A percentile compares a stretch with the other conserved stretches of the same genome.
Conservation (phyloP, 345 rosid species). For the Brassica cretica region DNA sequence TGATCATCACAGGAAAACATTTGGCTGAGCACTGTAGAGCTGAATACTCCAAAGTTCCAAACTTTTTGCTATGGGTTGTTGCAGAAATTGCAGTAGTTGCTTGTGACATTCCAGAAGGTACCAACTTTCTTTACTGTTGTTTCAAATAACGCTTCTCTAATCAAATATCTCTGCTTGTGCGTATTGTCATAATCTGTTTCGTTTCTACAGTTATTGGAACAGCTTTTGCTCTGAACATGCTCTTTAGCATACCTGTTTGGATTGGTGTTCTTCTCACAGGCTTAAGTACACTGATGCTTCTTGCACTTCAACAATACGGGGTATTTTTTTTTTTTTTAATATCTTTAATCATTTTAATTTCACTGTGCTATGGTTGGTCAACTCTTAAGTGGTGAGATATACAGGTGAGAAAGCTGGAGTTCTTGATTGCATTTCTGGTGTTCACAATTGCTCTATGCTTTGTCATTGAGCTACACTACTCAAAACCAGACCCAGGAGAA, state of each 20-base stretch:
- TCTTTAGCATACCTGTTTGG: slow-evolving; percentile 85
- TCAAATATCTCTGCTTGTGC: background rate
- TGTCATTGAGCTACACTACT: slow-evolving; percentile 71
- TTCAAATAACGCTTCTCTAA: background rate
- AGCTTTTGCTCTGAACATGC: slow-evolving; percentile 96
- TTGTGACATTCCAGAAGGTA: slow-evolving; percentile 97
- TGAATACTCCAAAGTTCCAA: slow-evolving; percentile 75
- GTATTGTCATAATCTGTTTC: background rate
- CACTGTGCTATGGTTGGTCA: background rate
- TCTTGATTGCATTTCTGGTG: slow-evolving; percentile 79
- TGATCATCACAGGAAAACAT: slow-evolving; percentile 64
- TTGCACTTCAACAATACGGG: slow-evolving; percentile 89
- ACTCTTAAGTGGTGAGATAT: slow-evolving; percentile 13
- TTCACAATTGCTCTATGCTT: slow-evolving; percentile 88
- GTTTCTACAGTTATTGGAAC: slow-evolving; percentile 76
- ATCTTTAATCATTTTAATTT: background rate
- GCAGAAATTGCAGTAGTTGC: slow-evolving; percentile 94
- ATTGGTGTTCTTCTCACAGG: slow-evolving; percentile 93
- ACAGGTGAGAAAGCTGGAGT: slow-evolving; percentile 89
- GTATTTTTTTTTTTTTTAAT: slow-evolving; percentile 26
- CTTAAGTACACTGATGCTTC: slow-evolving; percentile 79
- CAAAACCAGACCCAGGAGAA: slow-evolving; percentile 73
- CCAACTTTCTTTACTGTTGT: slow-evolving; percentile 16
- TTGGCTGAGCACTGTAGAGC: slow-evolving; percentile 88
- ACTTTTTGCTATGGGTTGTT: slow-evolving; percentile 78